Conservation (phyloP, 345 rosid species). For the Leavenworthia alabamica region DNA sequence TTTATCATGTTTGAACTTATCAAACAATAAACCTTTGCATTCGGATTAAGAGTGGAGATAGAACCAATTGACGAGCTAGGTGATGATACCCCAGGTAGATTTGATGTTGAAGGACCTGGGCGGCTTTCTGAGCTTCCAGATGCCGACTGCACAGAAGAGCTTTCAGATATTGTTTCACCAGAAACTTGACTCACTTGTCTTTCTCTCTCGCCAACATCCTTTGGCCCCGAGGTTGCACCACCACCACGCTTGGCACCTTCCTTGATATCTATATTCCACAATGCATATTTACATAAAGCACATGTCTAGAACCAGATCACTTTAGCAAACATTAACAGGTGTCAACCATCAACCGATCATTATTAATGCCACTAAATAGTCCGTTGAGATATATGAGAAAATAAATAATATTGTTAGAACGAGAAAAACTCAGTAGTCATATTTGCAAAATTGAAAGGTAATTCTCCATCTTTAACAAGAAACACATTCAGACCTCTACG, state of each 20-base stretch:
- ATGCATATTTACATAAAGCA: neutral
- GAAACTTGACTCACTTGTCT: constrained; percentile 34
- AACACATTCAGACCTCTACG: neutral
- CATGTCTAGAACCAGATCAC: neutral
- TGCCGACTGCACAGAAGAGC: constrained; percentile 45
- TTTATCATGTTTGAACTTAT: constrained; percentile 3
- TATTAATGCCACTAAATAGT: neutral
- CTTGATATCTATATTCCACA: constrained; percentile 28
- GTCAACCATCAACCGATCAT: neutral
- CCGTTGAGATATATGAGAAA: neutral
- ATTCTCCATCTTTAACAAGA: neutral
- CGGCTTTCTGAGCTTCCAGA: constrained; percentile 51
- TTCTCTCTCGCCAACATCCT: constrained; percentile 44
- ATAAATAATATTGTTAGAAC: neutral
- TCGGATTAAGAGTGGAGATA: constrained; percentile 57
- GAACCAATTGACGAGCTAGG: constrained; percentile 85
- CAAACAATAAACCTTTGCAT: constrained; percentile 61
- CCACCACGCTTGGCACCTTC: constrained; percentile 37
- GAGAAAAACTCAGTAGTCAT: constrained; percentile 4
- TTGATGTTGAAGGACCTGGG: constrained; percentile 38
- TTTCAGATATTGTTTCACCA: constrained; percentile 36
- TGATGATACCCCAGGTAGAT: constrained; percentile 52
- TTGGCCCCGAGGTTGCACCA: constrained; percentile 32
- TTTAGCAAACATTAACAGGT: neutral
- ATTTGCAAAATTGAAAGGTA: neutral